Conservation (phyloP, 2,329 filamentous ascomycete genomes). For the Xylariomycetidae sp. region DNA sequence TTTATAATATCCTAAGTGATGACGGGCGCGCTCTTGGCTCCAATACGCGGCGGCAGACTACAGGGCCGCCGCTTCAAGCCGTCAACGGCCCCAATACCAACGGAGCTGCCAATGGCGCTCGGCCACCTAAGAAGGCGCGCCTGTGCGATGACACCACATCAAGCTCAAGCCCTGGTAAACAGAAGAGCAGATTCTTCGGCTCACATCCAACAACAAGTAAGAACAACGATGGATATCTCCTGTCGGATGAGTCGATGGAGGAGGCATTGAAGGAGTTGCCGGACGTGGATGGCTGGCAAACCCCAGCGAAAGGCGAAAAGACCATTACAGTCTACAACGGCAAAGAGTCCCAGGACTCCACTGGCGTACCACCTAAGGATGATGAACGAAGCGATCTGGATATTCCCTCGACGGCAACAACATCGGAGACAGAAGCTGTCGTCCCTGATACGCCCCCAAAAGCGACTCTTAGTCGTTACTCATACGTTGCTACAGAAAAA, state of each 20-base stretch:
- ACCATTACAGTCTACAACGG: conserved; percentile 42
- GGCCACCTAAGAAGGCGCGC: conserved; percentile 53
- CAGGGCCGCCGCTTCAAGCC: conserved; percentile 5
- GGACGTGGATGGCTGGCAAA: conserved; percentile 44
- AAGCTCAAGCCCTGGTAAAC: conserved; percentile 23
- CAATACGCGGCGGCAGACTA: conserved; percentile 21
- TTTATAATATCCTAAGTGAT: conserved; percentile 36
- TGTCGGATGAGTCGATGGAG: conserved; percentile 54
- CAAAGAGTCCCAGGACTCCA: conserved; percentile 20
- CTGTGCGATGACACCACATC: conserved; percentile 40
- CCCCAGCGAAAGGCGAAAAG: conserved; percentile 28
- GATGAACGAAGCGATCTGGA: conserved; percentile 7
- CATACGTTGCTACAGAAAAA: conserved; percentile 13
- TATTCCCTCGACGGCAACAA: not conserved
- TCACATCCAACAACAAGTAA: conserved; percentile 17
- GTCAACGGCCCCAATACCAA: conserved; percentile 9
- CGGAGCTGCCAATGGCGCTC: conserved; percentile 8
- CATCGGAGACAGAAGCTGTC: not conserved
- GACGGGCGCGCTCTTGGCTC: conserved; percentile 20
- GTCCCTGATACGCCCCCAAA: conserved; percentile 22
- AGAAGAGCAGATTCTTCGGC: conserved; percentile 56
- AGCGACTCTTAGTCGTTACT: conserved; percentile 28
- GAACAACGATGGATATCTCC: conserved; percentile 29
- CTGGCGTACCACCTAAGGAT: conserved; percentile 12
- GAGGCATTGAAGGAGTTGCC: conserved; percentile 46